Evolutionary conservation across 768 basidiomycete species (phyloP).

Genomic region (Suillus sp.): DNA sequence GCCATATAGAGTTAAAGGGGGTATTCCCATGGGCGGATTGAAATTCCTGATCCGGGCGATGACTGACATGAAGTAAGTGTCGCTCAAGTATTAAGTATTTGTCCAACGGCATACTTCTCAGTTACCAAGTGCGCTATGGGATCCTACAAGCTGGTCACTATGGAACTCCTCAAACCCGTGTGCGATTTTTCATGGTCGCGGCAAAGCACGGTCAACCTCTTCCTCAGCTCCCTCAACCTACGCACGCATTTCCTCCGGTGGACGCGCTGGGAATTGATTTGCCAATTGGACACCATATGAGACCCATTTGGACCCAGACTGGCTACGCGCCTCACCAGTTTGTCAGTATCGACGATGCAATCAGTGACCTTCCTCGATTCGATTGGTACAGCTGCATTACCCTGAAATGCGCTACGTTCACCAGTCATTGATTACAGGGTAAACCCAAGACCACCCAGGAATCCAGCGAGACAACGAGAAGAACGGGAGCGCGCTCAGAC

Average conservation of each 20-base stretch:
- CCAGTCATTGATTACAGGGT: slow-evolving; percentile 19
- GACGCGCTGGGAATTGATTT: slow-evolving; percentile 55
- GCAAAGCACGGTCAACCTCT: slow-evolving; percentile 38
- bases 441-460: slow-evolving; percentile 20
- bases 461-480: slow-evolving; percentile 16
- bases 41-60: slow-evolving; percentile 66
- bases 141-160: slow-evolving; percentile 52
- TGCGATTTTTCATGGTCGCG: slow-evolving; percentile 53
- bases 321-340: slow-evolving; percentile 59
- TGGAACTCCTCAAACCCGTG: slow-evolving; percentile 46
- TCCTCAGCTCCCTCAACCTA: slow-evolving; percentile 44
- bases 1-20: slow-evolving; percentile 55
- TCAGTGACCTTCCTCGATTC: slow-evolving; percentile 69
- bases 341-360: slow-evolving; percentile 72
- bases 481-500: slow-evolving; percentile 25
- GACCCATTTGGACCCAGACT: slow-evolving; percentile 45
- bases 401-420: not conserved
- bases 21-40: slow-evolving; percentile 71
- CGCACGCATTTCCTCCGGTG: slow-evolving; percentile 42
- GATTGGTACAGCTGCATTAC: slow-evolving; percentile 57
- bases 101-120: slow-evolving; percentile 18
- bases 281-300: slow-evolving; percentile 40
- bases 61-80: slow-evolving; percentile 62
- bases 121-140: slow-evolving; percentile 46
- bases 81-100: not conserved